A percentile compares a stretch with the other conserved stretches of the same genome.
phyloP scores from a whole-genome alignment of 2,329 filamentous ascomycete genomes.

The Diaporthe sp. region DNA sequence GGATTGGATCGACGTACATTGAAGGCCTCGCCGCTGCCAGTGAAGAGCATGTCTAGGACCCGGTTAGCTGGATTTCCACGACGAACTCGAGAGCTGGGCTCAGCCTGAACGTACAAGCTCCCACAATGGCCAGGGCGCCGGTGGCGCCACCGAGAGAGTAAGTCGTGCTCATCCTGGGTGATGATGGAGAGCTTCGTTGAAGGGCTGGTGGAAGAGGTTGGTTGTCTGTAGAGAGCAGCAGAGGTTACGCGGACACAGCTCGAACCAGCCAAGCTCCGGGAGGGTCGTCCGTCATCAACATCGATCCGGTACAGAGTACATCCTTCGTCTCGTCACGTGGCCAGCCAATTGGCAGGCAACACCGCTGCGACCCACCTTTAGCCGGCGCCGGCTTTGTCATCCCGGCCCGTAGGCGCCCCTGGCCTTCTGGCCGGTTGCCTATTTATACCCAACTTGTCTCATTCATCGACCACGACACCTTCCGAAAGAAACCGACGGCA shows the following conservation, averaged over 20 bases:
- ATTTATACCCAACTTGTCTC: slow-evolving; percentile 27
- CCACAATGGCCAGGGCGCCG: slow-evolving; percentile 79
- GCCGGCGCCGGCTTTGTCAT: slow-evolving; percentile 35
- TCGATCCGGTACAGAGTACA: slow-evolving; percentile 19
- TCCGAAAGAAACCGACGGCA: slow-evolving; percentile 42
- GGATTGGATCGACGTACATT: slow-evolving; percentile 72
- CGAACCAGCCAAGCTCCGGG: slow-evolving; percentile 16
- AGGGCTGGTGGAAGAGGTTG: background rate
- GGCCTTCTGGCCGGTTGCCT: slow-evolving; percentile 3
- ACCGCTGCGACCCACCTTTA: background rate
- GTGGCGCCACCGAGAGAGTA: slow-evolving; percentile 80
- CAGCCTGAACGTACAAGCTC: slow-evolving; percentile 77
- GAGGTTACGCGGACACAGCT: slow-evolving; percentile 30
- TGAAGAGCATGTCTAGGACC: slow-evolving; percentile 94
- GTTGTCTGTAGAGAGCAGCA: slow-evolving; percentile 21
- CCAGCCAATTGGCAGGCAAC: slow-evolving; percentile 18
- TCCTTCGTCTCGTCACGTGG: slow-evolving; percentile 31
- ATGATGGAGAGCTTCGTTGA: slow-evolving; percentile 42
- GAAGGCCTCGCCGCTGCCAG: slow-evolving; percentile 94
- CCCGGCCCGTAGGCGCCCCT: background rate
- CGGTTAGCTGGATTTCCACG: slow-evolving; percentile 38
- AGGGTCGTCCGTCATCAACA: slow-evolving; percentile 37
- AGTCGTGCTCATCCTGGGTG: slow-evolving; percentile 75
- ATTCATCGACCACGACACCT: slow-evolving; percentile 44
- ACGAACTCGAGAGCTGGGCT: background rate